Evolutionary conservation across 768 basidiomycete species (phyloP).

Genomic region (Suillus ampliporus): DNA sequence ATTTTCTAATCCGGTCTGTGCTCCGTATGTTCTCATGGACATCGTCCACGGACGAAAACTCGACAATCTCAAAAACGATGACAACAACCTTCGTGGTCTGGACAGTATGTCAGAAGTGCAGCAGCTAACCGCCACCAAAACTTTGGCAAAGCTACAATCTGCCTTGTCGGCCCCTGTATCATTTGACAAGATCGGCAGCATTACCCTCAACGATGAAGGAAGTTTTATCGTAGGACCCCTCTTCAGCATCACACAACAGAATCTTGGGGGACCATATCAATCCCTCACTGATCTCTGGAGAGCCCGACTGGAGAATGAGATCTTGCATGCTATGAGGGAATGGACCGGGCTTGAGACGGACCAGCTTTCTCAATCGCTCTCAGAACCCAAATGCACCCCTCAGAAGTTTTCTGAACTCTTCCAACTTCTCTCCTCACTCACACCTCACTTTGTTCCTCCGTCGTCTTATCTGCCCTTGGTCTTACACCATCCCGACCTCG

Average conservation of each 20-base stretch:
- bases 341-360: background rate
- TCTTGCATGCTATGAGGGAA: background rate
- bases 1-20: slow-evolving; percentile 1
- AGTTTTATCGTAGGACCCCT: background rate
- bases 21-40: slow-evolving; percentile 5
- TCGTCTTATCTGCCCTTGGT: background rate
- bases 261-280: background rate
- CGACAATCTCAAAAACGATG: background rate
- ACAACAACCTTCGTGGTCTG: background rate
- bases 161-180: background rate
- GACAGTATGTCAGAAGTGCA: background rate
- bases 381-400: slow-evolving; percentile 5
- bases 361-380: background rate
- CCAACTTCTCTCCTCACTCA: slow-evolving; percentile 1
- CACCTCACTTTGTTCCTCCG: background rate
- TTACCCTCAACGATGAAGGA: background rate
- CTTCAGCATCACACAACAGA: background rate
- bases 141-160: background rate
- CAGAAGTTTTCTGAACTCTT: background rate
- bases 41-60: background rate
- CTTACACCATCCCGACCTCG: slow-evolving; percentile 5
- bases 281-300: background rate
- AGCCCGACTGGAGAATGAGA: background rate
- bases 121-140: background rate
- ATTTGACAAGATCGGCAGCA: slow-evolving; percentile 1